Base-by-base conservation (phyloP, 352 stramenopile genomes). In the Globisporangium recalcitrans region DNA sequence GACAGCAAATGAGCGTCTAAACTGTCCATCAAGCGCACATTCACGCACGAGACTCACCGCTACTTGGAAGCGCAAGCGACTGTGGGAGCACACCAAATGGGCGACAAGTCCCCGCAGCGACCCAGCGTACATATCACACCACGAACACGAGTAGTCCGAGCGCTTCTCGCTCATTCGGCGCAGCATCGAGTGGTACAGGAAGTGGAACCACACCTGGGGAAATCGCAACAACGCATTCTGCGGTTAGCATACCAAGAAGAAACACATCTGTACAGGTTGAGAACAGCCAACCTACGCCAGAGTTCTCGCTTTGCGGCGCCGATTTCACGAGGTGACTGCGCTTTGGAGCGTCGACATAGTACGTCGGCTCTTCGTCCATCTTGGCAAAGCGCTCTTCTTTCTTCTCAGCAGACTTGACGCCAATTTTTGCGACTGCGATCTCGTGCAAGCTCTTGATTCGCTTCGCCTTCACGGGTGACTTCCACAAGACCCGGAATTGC, bases 81-180 rank as follows among this genome's bases (percentile, higher is more conserved):
- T 82, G 66, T 94, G 85, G 3, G 82, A 93, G 42, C 75, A 88
- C 53, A 88, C 75, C 34, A 94, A 74, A 60, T 94, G 85, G 4
- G 78, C 74, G 21, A 93, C 76, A 16, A 94, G 78, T 4, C 85
- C 84, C 3, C 77, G 73, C 10, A 94, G 63, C 19, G 82, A 90
- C 24, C 82, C 82, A 22, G 82, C 78, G 49, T 85, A 92, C 71
- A 93, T 80, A 68, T 93, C 89, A 65, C 85, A 94, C 82, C 78
- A 94, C 40, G 82, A 76, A 36, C 85, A 94, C 21, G 80, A 88
- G 63, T 88, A 90, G 32, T 94, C 85, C 8, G 65, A 75, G n/a
- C 83, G 80, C 62, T 92, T 91, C 59, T 94, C 83, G 56, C 80
- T 94, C 79, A 88, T 81, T 61, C 82, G 73, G 14, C 85, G 79